Conservation (phyloP, 805 yeast species). For the Metschnikowia cubensis region DNA sequence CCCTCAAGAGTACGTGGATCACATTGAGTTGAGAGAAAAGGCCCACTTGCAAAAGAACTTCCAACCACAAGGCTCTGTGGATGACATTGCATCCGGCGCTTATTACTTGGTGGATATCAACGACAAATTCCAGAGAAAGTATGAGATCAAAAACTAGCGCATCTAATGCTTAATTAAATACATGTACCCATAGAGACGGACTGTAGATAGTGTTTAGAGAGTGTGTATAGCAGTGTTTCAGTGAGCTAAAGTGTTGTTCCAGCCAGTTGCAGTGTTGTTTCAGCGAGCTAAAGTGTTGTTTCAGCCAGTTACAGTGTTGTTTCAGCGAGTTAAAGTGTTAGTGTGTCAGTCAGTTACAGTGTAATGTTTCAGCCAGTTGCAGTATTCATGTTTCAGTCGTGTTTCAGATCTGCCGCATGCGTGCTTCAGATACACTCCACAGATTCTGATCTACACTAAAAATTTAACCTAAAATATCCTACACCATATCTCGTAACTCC, state of each 20-base stretch:
- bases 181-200: neutral
- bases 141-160: slow-evolving; percentile 51
- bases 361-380: neutral
- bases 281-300: neutral
- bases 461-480: too few species aligned
- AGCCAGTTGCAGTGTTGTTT: neutral
- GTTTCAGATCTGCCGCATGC: neutral
- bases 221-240: neutral
- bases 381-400: neutral
- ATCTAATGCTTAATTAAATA: neutral
- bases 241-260: neutral
- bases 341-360: neutral
- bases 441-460: too few species aligned
- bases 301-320: neutral
- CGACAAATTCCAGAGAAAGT: slow-evolving; percentile 83
- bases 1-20: slow-evolving; percentile 79
- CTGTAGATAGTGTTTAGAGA: neutral
- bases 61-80: slow-evolving; percentile 77
- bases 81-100: slow-evolving; percentile 65
- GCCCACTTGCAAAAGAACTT: slow-evolving; percentile 79
- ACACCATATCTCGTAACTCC: neutral
- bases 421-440: too few species aligned
- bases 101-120: slow-evolving; percentile 82
- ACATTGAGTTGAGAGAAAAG: slow-evolving; percentile 81
- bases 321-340: too few species aligned